Evolutionary conservation across 495 filamentous ascomycete genomes (phyloP).

Genomic region (Chaetomium tenue): DNA sequence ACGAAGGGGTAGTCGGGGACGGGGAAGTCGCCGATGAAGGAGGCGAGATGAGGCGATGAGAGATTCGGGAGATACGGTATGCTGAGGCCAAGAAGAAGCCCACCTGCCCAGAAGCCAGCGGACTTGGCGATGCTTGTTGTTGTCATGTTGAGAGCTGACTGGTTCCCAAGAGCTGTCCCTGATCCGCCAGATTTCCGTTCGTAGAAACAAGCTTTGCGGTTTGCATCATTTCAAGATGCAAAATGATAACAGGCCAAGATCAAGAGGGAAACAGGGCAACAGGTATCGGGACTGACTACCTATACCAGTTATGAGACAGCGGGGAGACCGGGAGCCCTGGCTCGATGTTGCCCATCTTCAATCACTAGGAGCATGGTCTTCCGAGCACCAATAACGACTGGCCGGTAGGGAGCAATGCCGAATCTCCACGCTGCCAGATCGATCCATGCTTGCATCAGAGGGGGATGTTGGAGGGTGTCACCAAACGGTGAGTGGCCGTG

Average conservation of each 20-base stretch:
- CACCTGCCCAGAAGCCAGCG: constrained; percentile 27
- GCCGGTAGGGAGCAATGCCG: constrained; percentile 18
- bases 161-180: background rate
- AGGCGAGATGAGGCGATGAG: constrained; percentile 23
- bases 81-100: constrained; percentile 28
- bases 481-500: constrained; percentile 22
- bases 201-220: background rate
- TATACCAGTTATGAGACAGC: background rate
- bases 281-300: background rate
- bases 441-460: constrained; percentile 17
- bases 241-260: background rate
- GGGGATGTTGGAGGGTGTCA: constrained; percentile 11
- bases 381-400: constrained; percentile 16
- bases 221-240: background rate
- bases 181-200: background rate
- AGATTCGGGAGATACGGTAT: constrained; percentile 27
- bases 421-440: constrained; percentile 14
- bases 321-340: background rate
- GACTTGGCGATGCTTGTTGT: constrained; percentile 17
- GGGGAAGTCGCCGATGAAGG: constrained; percentile 30
- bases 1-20: constrained; percentile 26
- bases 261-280: background rate
- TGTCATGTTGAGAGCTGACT: constrained; percentile 16
- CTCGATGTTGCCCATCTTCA: background rate
- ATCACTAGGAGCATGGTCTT: constrained; percentile 15